Conservation (phyloP, 768 basidiomycete species). For the Brasilioporus rufonigricans region DNA sequence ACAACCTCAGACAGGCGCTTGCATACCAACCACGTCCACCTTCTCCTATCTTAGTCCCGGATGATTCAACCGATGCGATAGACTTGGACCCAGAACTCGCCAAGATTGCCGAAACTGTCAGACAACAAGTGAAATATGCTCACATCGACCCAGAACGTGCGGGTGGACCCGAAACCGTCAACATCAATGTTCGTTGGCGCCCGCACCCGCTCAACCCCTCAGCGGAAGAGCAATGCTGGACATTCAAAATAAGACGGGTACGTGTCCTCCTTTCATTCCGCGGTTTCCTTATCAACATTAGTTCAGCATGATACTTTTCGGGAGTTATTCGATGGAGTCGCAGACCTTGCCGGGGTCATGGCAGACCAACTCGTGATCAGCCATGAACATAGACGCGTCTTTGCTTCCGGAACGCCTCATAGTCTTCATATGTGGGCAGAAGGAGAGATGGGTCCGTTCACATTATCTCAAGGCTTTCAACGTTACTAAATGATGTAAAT, state of each 20-base stretch:
- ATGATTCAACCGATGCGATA: conserved; percentile 49
- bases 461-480: neutral
- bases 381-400: conserved; percentile 61
- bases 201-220: conserved; percentile 56
- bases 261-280: conserved; percentile 14
- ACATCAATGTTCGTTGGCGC: conserved; percentile 59
- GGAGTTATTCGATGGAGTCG: conserved; percentile 60
- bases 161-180: conserved; percentile 40
- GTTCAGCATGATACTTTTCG: conserved; percentile 63
- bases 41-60: conserved; percentile 44
- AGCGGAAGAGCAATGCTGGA: conserved; percentile 42
- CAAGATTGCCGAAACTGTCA: conserved; percentile 46
- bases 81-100: conserved; percentile 63
- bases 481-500: conserved; percentile 9
- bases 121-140: conserved; percentile 27
- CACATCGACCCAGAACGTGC: conserved; percentile 22
- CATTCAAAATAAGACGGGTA: conserved; percentile 60
- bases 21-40: conserved; percentile 38
- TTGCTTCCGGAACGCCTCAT: conserved; percentile 65
- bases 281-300: neutral
- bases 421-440: conserved; percentile 66
- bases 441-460: conserved; percentile 57
- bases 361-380: conserved; percentile 55
- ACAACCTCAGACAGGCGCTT: conserved; percentile 45
- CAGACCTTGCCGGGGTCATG: conserved; percentile 57